Conservation (phyloP, 2,329 filamentous ascomycete species). For the Dryadomyces quercivorus region DNA sequence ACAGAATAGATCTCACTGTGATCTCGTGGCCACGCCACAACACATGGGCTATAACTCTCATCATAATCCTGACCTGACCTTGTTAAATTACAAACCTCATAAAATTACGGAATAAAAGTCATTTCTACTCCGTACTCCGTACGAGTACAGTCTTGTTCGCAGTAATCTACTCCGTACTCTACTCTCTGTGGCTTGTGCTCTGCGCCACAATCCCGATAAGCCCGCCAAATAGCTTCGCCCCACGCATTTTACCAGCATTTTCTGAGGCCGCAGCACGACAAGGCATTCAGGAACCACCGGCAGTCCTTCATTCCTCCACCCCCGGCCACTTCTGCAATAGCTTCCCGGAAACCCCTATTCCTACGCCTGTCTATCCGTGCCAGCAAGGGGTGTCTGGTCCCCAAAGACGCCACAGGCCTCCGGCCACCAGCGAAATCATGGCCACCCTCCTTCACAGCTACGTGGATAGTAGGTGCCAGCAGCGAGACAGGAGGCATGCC, state of each 20-base stretch:
- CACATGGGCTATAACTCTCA: no score
- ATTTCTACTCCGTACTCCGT: no score
- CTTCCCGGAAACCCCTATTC: not conserved
- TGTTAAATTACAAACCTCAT: no score
- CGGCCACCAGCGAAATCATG: slow-evolving; percentile 10
- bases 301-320: not conserved
- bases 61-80: no score
- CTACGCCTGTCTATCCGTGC: not conserved
- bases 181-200: slow-evolving; percentile 1
- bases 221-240: not conserved
- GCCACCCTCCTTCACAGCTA: slow-evolving; percentile 18
- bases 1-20: no score
- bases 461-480: slow-evolving; percentile 17
- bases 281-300: not conserved
- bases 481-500: not conserved
- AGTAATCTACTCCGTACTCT: no score
- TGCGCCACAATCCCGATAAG: not conserved
- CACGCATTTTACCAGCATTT: not conserved
- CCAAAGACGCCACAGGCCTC: not conserved
- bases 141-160: no score
- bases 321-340: not conserved
- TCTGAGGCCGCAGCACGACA: not conserved
- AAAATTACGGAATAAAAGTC: no score
- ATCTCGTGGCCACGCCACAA: no score
- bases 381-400: not conserved